Base-by-base conservation (phyloP, 768 basidiomycete genomes). In the Macrolepiota albuminosa region DNA sequence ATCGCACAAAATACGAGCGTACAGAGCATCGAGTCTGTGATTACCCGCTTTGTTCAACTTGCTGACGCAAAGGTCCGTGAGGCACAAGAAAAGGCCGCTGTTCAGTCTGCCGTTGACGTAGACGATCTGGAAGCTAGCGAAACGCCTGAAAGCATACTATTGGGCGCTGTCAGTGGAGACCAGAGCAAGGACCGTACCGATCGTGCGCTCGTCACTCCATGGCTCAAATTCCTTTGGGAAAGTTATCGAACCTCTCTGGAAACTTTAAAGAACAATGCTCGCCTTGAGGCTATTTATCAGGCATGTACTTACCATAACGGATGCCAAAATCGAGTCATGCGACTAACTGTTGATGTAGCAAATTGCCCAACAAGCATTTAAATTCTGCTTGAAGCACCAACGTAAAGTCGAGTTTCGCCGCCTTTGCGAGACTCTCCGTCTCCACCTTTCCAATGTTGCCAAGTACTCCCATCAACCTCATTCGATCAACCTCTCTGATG, bases 201-300 rank as follows among this genome's bases (percentile, higher is more conserved):
- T 75, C 78, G 96, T 49, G 91, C 94, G 7, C 82, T 98, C 54
- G 94, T 99, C 63, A 97, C 94, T 0, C 96, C 96, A 0, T 97
- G 95, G 88, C 88, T 98, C 70, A 95, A 95, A 70, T 97, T 98
- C 73, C 81, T 95, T n/a, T 98, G 95, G 95, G 96, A 98, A 79
- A 93, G 92, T 66, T 98, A 98, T 71, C 87, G 96, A 58, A 97
- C 93, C 21, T 93, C 91, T 1, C 78, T 99, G 45, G 96, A 98
- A 77, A 95, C 95, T 2, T 81, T 98, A 64, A 96, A 98, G 72
- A 96, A 97, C 71, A 98, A 97, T 69, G 91, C 93, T 18, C 79
- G 96, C 18, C 75, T 98, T 42, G 96, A 99, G 75, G 76, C 79
- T 18, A 93, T 98, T 62, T 99, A 99, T 76, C 96, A 98, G 82